These are phyloP conservation scores for Pulveroboletus sp. DNA, from an alignment of 768 basidiomycete species.

Conservation along the genomic window DNA sequence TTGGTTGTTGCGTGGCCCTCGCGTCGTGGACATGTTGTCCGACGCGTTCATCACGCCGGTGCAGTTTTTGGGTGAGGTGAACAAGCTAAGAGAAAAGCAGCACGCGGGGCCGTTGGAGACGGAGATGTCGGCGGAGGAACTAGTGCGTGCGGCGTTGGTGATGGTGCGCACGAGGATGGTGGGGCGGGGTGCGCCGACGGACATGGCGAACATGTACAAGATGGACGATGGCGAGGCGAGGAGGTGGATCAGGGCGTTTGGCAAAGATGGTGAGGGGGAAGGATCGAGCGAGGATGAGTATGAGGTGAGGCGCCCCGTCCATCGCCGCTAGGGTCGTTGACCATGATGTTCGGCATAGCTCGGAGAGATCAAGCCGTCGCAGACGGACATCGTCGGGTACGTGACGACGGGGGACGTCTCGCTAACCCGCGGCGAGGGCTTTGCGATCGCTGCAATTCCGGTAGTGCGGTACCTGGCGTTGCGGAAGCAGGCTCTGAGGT, in stretches of 20 bases:
- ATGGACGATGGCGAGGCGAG: conserved; percentile 52
- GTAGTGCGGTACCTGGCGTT: conserved; percentile 50
- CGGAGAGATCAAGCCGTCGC: conserved; percentile 39
- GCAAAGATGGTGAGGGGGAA: conserved; percentile 17
- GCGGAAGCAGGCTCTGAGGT: conserved; percentile 46
- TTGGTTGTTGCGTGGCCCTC: conserved; percentile 70
- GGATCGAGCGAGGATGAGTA: conserved; percentile 21
- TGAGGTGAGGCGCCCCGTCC: conserved; percentile 24
- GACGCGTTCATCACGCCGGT: conserved; percentile 39
- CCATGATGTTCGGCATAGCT: conserved; percentile 37
- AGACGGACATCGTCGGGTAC: conserved; percentile 65
- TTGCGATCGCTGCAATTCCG: conserved; percentile 72
- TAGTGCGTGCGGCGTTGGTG: conserved; percentile 63
- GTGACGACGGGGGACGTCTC: conserved; percentile 84
- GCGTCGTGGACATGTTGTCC: conserved; percentile 44
- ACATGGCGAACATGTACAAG: conserved; percentile 69
- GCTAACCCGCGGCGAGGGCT: conserved; percentile 70
- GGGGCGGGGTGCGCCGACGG: conserved; percentile 67
- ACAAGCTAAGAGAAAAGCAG: conserved; percentile 56
- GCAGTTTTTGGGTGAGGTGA: conserved; percentile 51
- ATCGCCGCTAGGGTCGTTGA: too few relatives aligned
- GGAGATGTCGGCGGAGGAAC: conserved; percentile 35
- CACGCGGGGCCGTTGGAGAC: conserved; percentile 38
- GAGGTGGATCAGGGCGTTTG: conserved; percentile 41
- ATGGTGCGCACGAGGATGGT: conserved; percentile 60